Conservation (phyloP, 306 rosid genomes). For the Fagus crenata region DNA sequence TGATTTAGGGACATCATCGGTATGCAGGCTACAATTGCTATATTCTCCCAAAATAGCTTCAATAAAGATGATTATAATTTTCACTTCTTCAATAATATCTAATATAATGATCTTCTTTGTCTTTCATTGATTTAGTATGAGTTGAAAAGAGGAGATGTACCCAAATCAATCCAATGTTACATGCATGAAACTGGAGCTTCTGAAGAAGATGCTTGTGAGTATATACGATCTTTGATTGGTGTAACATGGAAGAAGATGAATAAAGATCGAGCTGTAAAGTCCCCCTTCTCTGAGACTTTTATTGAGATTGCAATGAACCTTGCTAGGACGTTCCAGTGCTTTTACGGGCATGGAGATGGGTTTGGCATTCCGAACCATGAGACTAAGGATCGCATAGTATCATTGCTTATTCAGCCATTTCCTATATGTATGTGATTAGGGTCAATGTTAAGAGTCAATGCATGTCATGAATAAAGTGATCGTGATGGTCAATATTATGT, state of each 20-base stretch:
- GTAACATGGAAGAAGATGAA: slow-evolving; percentile 30
- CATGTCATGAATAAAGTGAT: neutral
- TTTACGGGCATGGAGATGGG: slow-evolving; percentile 15
- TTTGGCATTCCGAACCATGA: neutral
- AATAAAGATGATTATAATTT: neutral
- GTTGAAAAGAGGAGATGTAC: slow-evolving; percentile 19
- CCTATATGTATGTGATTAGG: too few species aligned
- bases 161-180: slow-evolving; percentile 36
- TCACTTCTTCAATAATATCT: neutral
- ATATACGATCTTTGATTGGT: slow-evolving; percentile 11
- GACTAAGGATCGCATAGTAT: neutral
- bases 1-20: slow-evolving; percentile 33
- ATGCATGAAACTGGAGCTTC: slow-evolving; percentile 34
- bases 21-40: neutral
- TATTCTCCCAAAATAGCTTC: neutral
- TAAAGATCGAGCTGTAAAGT: neutral
- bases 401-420: neutral
- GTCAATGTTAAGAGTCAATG: neutral
- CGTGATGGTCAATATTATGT: neutral
- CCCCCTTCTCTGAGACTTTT: slow-evolving; percentile 17
- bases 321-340: slow-evolving; percentile 18
- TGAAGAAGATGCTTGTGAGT: slow-evolving; percentile 22
- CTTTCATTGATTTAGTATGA: slow-evolving; percentile 13
- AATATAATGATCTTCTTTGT: neutral
- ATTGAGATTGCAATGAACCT: neutral